Evolutionary conservation across 2,329 filamentous ascomycete genomes (phyloP).

Genomic region (Colletotrichum echinochloae): DNA sequence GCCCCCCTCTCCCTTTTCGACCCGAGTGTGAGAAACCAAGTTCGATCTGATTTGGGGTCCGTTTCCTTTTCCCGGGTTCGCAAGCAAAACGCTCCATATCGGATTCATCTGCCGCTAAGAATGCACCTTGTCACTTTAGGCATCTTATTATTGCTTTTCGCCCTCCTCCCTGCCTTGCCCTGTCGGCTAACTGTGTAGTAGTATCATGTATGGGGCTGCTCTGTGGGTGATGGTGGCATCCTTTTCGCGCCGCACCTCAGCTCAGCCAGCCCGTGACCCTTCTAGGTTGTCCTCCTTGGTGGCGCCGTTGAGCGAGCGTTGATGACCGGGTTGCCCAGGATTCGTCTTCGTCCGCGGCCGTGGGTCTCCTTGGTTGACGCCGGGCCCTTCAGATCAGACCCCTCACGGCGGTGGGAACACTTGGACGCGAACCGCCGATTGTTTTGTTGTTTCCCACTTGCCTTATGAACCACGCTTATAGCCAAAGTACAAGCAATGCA

Average conservation of each 20-base stretch:
- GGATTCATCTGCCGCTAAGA: conserved; percentile 4
- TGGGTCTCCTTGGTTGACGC: conserved; percentile 9
- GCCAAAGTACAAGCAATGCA: not conserved
- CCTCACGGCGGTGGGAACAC: conserved; percentile 6
- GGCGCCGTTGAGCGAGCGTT: conserved; percentile 7
- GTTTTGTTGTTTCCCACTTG: conserved; percentile 12
- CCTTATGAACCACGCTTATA: not conserved
- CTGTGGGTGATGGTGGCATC: not conserved
- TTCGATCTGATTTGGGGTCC: not conserved
- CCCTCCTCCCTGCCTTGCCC: not conserved
- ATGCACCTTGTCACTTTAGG: not conserved
- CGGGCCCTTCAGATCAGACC: conserved; percentile 6
- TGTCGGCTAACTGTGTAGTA: not conserved
- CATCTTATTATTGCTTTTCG: not conserved
- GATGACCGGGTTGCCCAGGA: conserved; percentile 10
- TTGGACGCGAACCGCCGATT: conserved; percentile 7
- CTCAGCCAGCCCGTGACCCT: conserved; percentile 6
- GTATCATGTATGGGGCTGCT: not conserved
- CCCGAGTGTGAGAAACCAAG: no score
- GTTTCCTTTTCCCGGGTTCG: conserved; percentile 1
- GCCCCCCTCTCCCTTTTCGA: no score
- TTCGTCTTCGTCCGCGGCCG: not conserved
- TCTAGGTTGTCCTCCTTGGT: conserved; percentile 18
- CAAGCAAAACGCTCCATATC: not conserved
- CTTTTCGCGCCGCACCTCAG: not conserved